phyloP scores from a whole-genome alignment of 768 basidiomycete species.

The Pseudohyphozyma bogoriensis region DNA sequence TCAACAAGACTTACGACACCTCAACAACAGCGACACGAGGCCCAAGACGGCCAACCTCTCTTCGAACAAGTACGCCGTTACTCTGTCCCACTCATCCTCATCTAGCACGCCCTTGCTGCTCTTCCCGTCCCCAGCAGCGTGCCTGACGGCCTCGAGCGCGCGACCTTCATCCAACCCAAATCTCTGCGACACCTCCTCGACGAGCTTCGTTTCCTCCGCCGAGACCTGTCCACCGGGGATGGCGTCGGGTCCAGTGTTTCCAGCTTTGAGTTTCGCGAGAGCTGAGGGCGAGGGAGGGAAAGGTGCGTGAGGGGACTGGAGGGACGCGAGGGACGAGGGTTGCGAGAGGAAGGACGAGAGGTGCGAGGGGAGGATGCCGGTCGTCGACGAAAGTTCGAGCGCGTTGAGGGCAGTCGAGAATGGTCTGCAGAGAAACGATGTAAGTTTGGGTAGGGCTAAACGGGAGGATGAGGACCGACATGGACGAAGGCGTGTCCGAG shows the following conservation, averaged over 20 bases:
- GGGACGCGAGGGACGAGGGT: constrained; percentile 4
- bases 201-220: constrained; percentile 58
- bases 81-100: constrained; percentile 55
- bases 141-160: constrained; percentile 60
- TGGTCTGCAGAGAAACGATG: background rate
- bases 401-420: constrained; percentile 5
- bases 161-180: constrained; percentile 72
- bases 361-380: background rate
- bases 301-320: constrained; percentile 10
- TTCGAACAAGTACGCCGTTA: constrained; percentile 67
- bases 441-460: background rate
- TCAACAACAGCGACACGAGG: constrained; percentile 62
- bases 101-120: constrained; percentile 45
- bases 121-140: constrained; percentile 35
- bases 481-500: no score
- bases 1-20: constrained; percentile 33
- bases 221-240: constrained; percentile 44
- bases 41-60: constrained; percentile 65
- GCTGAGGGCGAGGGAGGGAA: background rate
- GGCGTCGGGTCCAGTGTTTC: constrained; percentile 36
- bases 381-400: constrained; percentile 7
- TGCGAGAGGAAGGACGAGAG: constrained; percentile 13
- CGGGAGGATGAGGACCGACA: no score
- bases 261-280: background rate
- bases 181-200: constrained; percentile 58